Percentiles rank a stretch among this genome's conserved stretches.
phyloP scores from a whole-genome alignment of 352 stramenopile species.

The Globisporangium rhizosaccharum region DNA sequence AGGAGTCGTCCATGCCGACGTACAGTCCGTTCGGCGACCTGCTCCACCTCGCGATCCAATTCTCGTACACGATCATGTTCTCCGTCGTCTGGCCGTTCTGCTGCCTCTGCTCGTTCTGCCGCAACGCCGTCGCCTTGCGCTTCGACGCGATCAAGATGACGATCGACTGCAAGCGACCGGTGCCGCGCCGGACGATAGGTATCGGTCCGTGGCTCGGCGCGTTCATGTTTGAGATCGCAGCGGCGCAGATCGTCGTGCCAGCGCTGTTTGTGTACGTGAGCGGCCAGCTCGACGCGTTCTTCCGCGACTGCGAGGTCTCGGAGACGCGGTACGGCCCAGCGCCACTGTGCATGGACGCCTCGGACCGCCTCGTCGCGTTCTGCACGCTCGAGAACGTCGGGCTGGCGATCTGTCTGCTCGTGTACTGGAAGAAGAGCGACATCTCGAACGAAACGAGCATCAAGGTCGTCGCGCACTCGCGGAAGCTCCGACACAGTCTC shows the following conservation, averaged over 20 bases:
- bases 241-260: slow-evolving; percentile 40
- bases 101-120: slow-evolving; percentile 41
- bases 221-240: slow-evolving; percentile 50
- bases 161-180: slow-evolving; percentile 54
- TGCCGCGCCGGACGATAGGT: slow-evolving; percentile 44
- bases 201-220: slow-evolving; percentile 48
- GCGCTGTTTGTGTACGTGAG: slow-evolving; percentile 61
- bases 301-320: slow-evolving; percentile 26
- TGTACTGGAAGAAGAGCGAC: slow-evolving; percentile 49
- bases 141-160: slow-evolving; percentile 66
- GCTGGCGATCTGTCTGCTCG: slow-evolving; percentile 37
- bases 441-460: slow-evolving; percentile 46
- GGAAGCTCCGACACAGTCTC: slow-evolving; percentile 44
- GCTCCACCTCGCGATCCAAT: slow-evolving; percentile 60
- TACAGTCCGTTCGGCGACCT: slow-evolving; percentile 51
- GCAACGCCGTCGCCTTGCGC: slow-evolving; percentile 44
- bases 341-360: slow-evolving; percentile 17
- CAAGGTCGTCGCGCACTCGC: slow-evolving; percentile 52
- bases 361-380: slow-evolving; percentile 31
- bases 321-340: slow-evolving; percentile 35
- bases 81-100: slow-evolving; percentile 63
- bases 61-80: slow-evolving; percentile 69
- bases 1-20: slow-evolving; percentile 56
- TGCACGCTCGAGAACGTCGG: slow-evolving; percentile 46
- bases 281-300: slow-evolving; percentile 56